A percentile compares a stretch with the other conserved stretches of the same genome.
phyloP scores from a whole-genome alignment of 2,329 filamentous ascomycete genomes.

The Arthrobotrys pseudoclavata region DNA sequence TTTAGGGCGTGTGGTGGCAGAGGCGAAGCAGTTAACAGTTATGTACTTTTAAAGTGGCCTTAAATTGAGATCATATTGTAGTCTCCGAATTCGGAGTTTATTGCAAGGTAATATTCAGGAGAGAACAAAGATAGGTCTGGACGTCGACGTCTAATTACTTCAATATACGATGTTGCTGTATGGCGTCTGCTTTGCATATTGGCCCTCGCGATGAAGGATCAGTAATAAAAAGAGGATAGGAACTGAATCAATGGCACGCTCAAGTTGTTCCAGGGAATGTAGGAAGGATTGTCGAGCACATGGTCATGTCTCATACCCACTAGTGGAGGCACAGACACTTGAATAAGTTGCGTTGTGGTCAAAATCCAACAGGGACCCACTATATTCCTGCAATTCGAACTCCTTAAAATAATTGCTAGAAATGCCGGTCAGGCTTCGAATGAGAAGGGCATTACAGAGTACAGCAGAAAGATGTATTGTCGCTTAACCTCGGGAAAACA shows the following conservation, averaged over 20 bases:
- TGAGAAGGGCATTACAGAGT: conserved; percentile 2
- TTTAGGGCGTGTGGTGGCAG: not conserved
- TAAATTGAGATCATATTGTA: not conserved
- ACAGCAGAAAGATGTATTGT: not conserved
- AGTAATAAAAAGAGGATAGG: not conserved
- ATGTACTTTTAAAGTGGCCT: not conserved
- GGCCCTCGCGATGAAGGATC: not conserved
- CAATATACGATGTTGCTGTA: not conserved
- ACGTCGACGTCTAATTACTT: not conserved
- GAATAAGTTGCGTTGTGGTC: not conserved
- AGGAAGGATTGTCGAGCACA: not conserved
- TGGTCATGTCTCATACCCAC: not conserved
- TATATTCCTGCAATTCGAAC: not conserved
- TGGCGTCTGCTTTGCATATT: not conserved
- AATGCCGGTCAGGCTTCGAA: not conserved
- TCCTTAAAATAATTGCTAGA: not conserved
- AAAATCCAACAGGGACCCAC: conserved; percentile 8
- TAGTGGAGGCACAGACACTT: not conserved
- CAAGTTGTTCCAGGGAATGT: not conserved
- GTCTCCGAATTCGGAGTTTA: not conserved
- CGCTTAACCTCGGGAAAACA: conserved; percentile 24
- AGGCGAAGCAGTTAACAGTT: not conserved
- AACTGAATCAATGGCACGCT: not conserved
- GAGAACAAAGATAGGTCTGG: not conserved
- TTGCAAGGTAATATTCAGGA: not conserved